Evolutionary conservation across 2,329 filamentous ascomycete species (phyloP).

Genomic region (Fusarium sp.): DNA sequence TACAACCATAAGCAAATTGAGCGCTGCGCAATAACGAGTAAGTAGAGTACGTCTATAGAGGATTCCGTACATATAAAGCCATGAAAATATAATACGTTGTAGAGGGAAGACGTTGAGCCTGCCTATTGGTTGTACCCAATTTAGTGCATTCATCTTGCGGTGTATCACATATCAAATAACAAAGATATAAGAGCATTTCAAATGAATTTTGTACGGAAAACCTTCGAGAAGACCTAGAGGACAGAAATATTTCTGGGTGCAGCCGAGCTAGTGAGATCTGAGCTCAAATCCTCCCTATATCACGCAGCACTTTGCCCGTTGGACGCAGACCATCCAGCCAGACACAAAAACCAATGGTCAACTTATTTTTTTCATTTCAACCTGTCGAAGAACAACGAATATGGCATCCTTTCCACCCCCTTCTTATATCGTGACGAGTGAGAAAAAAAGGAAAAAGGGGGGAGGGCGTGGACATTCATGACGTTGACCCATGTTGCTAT

Average conservation of each 20-base stretch:
- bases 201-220: constrained; percentile 48
- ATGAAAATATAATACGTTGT: background rate
- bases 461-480: constrained; percentile 29
- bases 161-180: background rate
- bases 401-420: constrained; percentile 31
- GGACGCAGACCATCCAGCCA: constrained; percentile 39
- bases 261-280: constrained; percentile 43
- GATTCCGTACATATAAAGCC: no score
- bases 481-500: constrained; percentile 42
- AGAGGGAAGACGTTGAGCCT: background rate
- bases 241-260: constrained; percentile 45
- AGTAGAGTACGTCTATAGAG: accelerated
- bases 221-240: constrained; percentile 49
- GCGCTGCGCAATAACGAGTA: background rate
- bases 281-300: constrained; percentile 40
- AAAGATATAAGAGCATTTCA: constrained; percentile 42
- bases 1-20: background rate
- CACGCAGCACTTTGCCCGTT: constrained; percentile 31
- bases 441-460: constrained; percentile 10
- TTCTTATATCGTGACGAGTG: constrained; percentile 26
- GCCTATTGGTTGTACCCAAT: no score
- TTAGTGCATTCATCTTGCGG: background rate
- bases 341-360: constrained; percentile 46
- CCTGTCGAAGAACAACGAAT: constrained; percentile 50
- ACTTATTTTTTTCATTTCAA: constrained; percentile 46